Conservation (phyloP, 2,329 filamentous ascomycete genomes). For the Thermomyces lanuginosus region DNA sequence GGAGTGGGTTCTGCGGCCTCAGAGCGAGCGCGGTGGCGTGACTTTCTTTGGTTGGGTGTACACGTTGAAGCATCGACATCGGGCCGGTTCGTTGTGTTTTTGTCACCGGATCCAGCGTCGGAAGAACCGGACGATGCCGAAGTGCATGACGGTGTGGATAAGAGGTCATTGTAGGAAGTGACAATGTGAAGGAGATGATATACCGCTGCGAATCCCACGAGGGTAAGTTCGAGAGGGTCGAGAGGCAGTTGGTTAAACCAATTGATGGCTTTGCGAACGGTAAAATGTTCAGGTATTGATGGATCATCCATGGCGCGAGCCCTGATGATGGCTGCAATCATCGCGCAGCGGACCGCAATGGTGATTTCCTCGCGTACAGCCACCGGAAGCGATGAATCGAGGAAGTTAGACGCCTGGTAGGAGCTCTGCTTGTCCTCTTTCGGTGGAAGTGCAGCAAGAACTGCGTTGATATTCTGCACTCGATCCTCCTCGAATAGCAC, state of each 20-base stretch:
- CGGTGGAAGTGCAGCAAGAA: slow-evolving; percentile 37
- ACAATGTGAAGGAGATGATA: slow-evolving; percentile 27
- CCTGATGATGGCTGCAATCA: slow-evolving; percentile 38
- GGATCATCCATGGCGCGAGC: slow-evolving; percentile 18
- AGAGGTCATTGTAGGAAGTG: slow-evolving; percentile 24
- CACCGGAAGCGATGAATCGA: slow-evolving; percentile 38
- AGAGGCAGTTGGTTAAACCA: slow-evolving; percentile 27
- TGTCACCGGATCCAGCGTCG: too few relatives aligned
- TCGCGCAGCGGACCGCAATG: slow-evolving; percentile 42
- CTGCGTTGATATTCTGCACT: slow-evolving; percentile 34
- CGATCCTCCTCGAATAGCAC: slow-evolving; percentile 40
- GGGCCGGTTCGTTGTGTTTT: too few relatives aligned
- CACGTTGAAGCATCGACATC: slow-evolving; percentile 4
- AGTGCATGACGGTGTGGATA: slow-evolving; percentile 10
- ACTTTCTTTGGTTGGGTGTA: slow-evolving; percentile 2
- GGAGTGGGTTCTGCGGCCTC: slow-evolving; percentile 12
- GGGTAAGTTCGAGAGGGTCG: slow-evolving; percentile 27
- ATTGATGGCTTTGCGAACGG: slow-evolving; percentile 24
- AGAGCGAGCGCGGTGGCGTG: slow-evolving; percentile 9
- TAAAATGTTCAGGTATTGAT: slow-evolving; percentile 20
- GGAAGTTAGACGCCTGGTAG: slow-evolving; percentile 29
- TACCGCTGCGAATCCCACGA: slow-evolving; percentile 26
- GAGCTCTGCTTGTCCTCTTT: slow-evolving; percentile 15
- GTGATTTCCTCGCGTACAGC: slow-evolving; percentile 37
- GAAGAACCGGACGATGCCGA: slow-evolving; percentile 12